Percentiles rank a stretch among this genome's conserved stretches.
phyloP scores from a whole-genome alignment of 306 rosid genomes.

The Mucuna pruriens region DNA sequence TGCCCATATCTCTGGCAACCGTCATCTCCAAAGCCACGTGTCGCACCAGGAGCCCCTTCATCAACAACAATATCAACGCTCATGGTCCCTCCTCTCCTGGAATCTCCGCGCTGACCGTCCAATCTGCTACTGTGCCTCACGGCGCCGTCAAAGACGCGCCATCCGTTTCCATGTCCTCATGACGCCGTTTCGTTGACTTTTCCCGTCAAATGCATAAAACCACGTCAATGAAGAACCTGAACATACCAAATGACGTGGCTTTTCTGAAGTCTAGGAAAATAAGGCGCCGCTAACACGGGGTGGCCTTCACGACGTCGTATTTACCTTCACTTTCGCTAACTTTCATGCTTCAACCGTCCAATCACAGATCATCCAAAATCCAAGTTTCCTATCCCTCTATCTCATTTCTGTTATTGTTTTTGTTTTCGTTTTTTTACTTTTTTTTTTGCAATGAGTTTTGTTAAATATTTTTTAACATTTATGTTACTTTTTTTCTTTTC shows the following conservation, averaged over 20 bases:
- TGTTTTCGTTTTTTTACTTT: not conserved
- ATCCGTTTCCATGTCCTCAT: constrained; percentile 80
- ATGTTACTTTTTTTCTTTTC: not conserved
- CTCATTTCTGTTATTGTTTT: not conserved
- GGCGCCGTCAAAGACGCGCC: constrained; percentile 67
- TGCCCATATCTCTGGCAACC: constrained; percentile 95
- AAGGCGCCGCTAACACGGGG: no score
- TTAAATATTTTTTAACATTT: not conserved
- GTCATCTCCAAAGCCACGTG: constrained; percentile 92
- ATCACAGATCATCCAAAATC: constrained; percentile 12
- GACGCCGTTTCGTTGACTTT: constrained; percentile 42
- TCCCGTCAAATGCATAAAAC: not conserved
- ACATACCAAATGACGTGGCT: constrained; percentile 40
- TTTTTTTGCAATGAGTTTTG: not conserved
- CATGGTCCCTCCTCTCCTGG: constrained; percentile 91
- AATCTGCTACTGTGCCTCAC: constrained; percentile 61
- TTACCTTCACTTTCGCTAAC: constrained; percentile 60
- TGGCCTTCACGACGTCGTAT: constrained; percentile 72
- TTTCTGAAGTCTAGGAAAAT: constrained; percentile 59
- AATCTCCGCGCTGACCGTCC: constrained; percentile 80
- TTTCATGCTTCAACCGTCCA: constrained; percentile 7
- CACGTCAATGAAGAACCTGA: not conserved
- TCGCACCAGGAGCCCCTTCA: constrained; percentile 67
- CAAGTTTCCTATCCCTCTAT: not conserved
- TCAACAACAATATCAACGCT: constrained; percentile 41